These are phyloP conservation scores for Paraphaeosphaeria sporulosa DNA, from an alignment of 2,329 filamentous ascomycete species.

Conservation along the genomic window DNA sequence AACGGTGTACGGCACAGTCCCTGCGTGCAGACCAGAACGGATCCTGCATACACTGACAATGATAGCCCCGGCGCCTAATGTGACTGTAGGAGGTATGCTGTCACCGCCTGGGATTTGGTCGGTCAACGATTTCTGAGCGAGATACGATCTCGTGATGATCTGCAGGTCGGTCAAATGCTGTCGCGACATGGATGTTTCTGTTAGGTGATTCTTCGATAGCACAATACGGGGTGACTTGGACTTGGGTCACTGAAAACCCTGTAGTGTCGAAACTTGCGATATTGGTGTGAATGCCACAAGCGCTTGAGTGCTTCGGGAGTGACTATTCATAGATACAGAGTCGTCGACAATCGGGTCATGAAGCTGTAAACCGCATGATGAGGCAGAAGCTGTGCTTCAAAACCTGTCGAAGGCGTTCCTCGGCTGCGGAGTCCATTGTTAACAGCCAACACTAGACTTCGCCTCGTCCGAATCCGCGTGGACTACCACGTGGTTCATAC, in stretches of 20 bases:
- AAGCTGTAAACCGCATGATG: background rate
- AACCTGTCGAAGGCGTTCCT: background rate
- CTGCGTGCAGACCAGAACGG: background rate
- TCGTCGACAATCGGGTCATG: background rate
- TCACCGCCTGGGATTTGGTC: background rate
- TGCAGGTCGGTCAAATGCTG: background rate
- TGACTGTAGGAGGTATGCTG: background rate
- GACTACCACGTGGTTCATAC: too few relatives aligned
- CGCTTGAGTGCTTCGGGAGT: background rate
- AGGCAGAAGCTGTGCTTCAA: background rate
- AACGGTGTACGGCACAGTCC: background rate
- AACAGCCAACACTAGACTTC: background rate
- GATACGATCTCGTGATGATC: background rate
- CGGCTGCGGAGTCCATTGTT: background rate
- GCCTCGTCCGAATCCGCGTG: background rate
- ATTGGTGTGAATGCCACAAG: background rate
- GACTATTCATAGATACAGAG: background rate
- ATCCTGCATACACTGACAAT: background rate
- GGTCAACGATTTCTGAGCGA: background rate
- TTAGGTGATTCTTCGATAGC: background rate
- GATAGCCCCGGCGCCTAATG: constrained; percentile 5
- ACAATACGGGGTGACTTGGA: background rate
- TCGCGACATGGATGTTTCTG: background rate
- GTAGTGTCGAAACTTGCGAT: background rate
- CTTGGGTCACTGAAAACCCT: background rate